phyloP scores from a whole-genome alignment of 2,329 filamentous ascomycete species.

The Dothidotthia symphoricarpi region DNA sequence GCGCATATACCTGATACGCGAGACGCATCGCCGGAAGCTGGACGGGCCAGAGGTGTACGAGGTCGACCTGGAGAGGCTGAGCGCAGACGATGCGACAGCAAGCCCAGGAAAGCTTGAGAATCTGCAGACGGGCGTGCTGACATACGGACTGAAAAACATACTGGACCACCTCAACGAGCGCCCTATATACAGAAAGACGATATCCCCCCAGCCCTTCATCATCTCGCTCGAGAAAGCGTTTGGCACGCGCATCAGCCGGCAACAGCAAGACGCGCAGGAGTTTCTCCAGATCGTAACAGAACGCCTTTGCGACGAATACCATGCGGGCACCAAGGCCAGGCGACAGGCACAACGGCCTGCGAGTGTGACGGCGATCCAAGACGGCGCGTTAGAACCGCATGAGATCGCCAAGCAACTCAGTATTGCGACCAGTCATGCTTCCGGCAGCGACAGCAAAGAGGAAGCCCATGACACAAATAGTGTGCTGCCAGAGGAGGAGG shows the following conservation, averaged over 20 bases:
- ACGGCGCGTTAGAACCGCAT: conserved; percentile 18
- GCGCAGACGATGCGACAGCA: conserved; percentile 41
- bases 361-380: conserved; percentile 16
- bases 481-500: conserved; percentile 53
- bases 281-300: conserved; percentile 94
- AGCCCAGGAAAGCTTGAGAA: conserved; percentile 53
- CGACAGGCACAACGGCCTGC: conserved; percentile 49
- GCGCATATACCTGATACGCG: conserved; percentile 85
- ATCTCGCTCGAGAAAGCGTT: conserved; percentile 81
- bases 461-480: conserved; percentile 22
- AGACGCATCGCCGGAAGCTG: conserved; percentile 78
- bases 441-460: conserved; percentile 33
- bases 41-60: conserved; percentile 76
- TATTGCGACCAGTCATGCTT: conserved; percentile 17
- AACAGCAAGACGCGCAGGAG: conserved; percentile 97
- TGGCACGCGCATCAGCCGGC: conserved; percentile 82
- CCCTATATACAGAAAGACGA: conserved; percentile 89
- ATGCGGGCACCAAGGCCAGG: conserved; percentile 75
- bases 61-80: conserved; percentile 52
- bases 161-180: conserved; percentile 90
- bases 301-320: conserved; percentile 88
- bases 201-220: conserved; percentile 83
- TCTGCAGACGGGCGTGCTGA: conserved; percentile 79
- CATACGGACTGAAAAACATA: conserved; percentile 85
- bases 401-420: conserved; percentile 31